Evolutionary conservation across 345 rosid species (phyloP).

Genomic region (Gossypium longicalyx): DNA sequence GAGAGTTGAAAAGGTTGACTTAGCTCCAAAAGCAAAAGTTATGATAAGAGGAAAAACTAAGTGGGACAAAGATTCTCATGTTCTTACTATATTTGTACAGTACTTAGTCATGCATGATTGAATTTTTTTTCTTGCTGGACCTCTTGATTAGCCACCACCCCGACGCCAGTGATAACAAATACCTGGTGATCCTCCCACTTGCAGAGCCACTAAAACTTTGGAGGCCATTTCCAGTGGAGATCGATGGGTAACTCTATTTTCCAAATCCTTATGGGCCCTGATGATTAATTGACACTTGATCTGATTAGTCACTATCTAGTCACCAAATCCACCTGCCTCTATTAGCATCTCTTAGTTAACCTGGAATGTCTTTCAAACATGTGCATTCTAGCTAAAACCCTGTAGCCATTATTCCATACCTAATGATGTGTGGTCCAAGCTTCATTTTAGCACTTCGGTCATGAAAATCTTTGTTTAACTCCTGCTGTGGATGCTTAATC

Average conservation of each 20-base stretch:
- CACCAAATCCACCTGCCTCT: conserved; percentile 12
- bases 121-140: conserved; percentile 31
- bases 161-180: conserved; percentile 37
- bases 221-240: conserved; percentile 34
- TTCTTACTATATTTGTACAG: conserved; percentile 31
- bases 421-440: conserved; percentile 15
- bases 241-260: conserved; percentile 41
- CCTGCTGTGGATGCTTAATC: conserved; percentile 18
- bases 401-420: conserved; percentile 18
- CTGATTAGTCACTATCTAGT: conserved; percentile 23
- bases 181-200: conserved; percentile 50
- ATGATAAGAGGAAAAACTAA: conserved; percentile 28
- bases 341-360: conserved; percentile 20
- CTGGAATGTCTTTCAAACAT: conserved; percentile 26
- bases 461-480: conserved; percentile 12
- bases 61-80: conserved; percentile 32
- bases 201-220: conserved; percentile 40
- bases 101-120: conserved; percentile 45
- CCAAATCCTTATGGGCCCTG: conserved; percentile 38
- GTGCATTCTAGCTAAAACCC: conserved; percentile 10
- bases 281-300: conserved; percentile 27
- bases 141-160: conserved; percentile 39
- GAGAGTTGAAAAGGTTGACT: conserved; percentile 29
- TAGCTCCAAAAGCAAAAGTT: conserved; percentile 21
- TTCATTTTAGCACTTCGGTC: neutral